Evolutionary conservation across 164 flowering plant species (phyloP), one percentile per base, ranked within the genome.

Genomic region (Nelumbo lutea): DNA sequence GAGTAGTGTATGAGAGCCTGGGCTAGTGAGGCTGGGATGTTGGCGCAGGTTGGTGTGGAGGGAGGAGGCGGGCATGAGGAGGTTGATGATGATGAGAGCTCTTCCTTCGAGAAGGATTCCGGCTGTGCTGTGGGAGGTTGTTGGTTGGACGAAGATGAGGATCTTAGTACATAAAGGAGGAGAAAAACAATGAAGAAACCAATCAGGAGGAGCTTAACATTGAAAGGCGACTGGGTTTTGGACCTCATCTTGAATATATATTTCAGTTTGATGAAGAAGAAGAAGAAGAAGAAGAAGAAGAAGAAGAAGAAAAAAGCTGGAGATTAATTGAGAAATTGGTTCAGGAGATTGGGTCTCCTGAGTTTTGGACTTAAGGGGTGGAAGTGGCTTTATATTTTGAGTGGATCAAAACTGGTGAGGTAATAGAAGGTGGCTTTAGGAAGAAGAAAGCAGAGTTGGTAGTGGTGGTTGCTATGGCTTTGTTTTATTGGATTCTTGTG

Each of bases 1-100:
- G 89, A 39, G 82, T 87, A 90, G 75, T 84, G 93, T 45, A 87
- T 70, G 64, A 87, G 70, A 6, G 83, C 79, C 59, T 84, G 78
- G 45, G 82, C 79, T 27, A 86, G 55, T 9, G 88, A 61, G 3
- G 83, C 64, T 13, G 95, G 89, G 63, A 85, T 80, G 72, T 87
- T 89, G 66, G 61, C 75, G 83, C 90, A 86, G 2, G 76, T 15
- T n/a, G 73, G 52, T 15, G 73, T 58, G 2, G 77, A 15, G 13
- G 68, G 48, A 70, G 47, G 67, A 42, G 75, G 68, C 65, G 67
- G 58, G 68, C 86, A 85, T 0, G 66, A 63, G 66, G 43, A 15
- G 47, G 70, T 13, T 59, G 47, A 40, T 41, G 65, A 52, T 46
- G 74, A 46, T 63, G 64, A 45, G 53, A 58, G 0, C 52, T 66